These are phyloP conservation scores for Sporothrix sp. DNA, from an alignment of 2,329 filamentous ascomycete genomes.

Conservation along the genomic window DNA sequence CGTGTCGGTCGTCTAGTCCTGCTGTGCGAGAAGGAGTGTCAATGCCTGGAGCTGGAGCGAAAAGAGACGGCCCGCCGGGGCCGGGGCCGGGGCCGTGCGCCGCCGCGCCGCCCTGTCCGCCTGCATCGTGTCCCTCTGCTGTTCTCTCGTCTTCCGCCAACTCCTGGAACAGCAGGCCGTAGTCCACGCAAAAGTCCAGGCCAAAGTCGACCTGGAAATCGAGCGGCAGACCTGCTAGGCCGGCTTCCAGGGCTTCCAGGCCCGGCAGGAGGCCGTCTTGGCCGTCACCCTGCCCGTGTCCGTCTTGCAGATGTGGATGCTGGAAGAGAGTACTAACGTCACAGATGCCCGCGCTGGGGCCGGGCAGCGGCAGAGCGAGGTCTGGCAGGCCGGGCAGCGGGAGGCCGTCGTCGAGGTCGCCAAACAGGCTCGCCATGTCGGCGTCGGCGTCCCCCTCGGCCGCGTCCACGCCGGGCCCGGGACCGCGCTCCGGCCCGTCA, in stretches of 20 bases:
- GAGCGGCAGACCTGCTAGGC: background rate
- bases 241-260: background rate
- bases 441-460: background rate
- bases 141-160: background rate
- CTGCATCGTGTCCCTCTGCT: background rate
- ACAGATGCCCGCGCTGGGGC: background rate
- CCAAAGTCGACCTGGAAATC: background rate
- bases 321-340: constrained; percentile 12
- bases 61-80: background rate
- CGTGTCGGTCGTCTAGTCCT: constrained; percentile 9
- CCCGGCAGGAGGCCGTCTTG: background rate
- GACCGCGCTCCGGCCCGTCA: background rate
- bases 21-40: constrained; percentile 2
- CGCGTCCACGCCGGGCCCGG: background rate
- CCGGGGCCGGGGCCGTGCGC: too few relatives aligned
- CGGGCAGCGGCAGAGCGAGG: background rate
- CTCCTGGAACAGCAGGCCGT: too few relatives aligned
- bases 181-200: too few relatives aligned
- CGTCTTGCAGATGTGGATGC: background rate
- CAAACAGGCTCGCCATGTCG: constrained; percentile 12
- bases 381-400: background rate
- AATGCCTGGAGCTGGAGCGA: constrained; percentile 1
- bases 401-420: background rate
- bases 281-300: background rate
- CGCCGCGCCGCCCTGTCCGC: too few relatives aligned